phyloP scores from a whole-genome alignment of 2,329 filamentous ascomycete genomes.

The Lachnellula willkommii region DNA sequence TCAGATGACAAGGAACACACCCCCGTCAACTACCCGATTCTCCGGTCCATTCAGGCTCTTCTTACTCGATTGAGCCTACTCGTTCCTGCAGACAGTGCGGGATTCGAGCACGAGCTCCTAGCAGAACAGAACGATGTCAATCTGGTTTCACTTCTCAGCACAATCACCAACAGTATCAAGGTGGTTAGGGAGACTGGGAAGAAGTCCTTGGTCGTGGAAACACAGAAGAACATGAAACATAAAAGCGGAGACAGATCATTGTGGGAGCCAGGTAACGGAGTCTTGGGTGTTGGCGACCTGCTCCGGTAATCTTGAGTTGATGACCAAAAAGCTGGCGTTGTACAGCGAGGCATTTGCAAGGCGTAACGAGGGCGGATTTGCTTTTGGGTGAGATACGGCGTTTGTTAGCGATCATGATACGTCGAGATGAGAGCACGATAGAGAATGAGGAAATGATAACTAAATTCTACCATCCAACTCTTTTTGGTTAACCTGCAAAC shows the following conservation, averaged over 20 bases:
- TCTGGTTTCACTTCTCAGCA: slow-evolving; percentile 69
- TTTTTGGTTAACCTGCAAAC: no score
- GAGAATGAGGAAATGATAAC: neutral
- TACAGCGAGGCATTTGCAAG: slow-evolving; percentile 14
- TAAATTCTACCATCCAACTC: no score
- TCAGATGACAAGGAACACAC: slow-evolving; percentile 22
- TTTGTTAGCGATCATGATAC: slow-evolving; percentile 16
- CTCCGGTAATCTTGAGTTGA: slow-evolving; percentile 10
- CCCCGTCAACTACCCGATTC: slow-evolving; percentile 57
- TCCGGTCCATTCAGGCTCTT: slow-evolving; percentile 84
- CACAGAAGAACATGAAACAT: slow-evolving; percentile 4
- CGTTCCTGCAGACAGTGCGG: slow-evolving; percentile 59
- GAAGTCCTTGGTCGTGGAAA: slow-evolving; percentile 59
- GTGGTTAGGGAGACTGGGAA: slow-evolving; percentile 68
- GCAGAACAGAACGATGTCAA: slow-evolving; percentile 81
- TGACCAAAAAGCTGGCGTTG: neutral
- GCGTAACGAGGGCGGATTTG: slow-evolving; percentile 11
- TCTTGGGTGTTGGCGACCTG: slow-evolving; percentile 21
- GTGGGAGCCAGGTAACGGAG: slow-evolving; percentile 7
- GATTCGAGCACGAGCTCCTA: slow-evolving; percentile 65
- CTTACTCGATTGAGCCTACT: slow-evolving; percentile 78
- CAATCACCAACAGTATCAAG: slow-evolving; percentile 66
- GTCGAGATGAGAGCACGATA: slow-evolving; percentile 9
- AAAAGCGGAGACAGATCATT: slow-evolving; percentile 2
- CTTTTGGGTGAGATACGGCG: slow-evolving; percentile 14